Conservation (phyloP, 345 rosid species). For the Physaria fendleri region DNA sequence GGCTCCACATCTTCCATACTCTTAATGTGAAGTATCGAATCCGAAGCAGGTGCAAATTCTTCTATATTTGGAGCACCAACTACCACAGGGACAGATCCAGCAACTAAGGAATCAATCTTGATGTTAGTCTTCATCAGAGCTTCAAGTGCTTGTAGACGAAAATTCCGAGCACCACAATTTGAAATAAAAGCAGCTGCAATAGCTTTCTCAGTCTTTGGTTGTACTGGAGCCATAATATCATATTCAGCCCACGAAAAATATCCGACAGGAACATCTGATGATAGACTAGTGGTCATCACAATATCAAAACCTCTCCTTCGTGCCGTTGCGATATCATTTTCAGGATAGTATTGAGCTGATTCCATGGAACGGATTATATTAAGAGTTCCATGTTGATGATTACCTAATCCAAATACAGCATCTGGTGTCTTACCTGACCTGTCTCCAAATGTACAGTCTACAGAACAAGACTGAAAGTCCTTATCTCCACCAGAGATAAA, state of each 20-base stretch:
- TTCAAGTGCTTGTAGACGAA: slow-evolving; percentile 80
- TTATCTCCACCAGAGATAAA: slow-evolving; percentile 48
- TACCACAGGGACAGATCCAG: slow-evolving; percentile 93
- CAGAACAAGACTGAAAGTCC: slow-evolving; percentile 64
- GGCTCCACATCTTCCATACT: slow-evolving; percentile 45
- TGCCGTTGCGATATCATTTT: slow-evolving; percentile 64
- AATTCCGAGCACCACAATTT: slow-evolving; percentile 85
- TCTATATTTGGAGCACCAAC: slow-evolving; percentile 89
- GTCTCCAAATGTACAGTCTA: slow-evolving; percentile 64
- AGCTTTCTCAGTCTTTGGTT: slow-evolving; percentile 76
- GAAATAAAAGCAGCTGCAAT: slow-evolving; percentile 97
- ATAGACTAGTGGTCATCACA: slow-evolving; percentile 94
- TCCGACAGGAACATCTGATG: slow-evolving; percentile 98
- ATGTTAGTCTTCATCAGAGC: slow-evolving; percentile 52
- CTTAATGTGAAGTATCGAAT: slow-evolving; percentile 66
- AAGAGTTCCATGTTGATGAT: slow-evolving; percentile 36
- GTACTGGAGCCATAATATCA: slow-evolving; percentile 86
- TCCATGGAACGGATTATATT: slow-evolving; percentile 85
- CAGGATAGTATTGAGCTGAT: slow-evolving; percentile 70
- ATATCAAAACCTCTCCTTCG: slow-evolving; percentile 80
- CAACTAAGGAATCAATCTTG: slow-evolving; percentile 80
- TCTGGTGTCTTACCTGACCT: slow-evolving; percentile 40
- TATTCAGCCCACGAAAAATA: slow-evolving; percentile 99
- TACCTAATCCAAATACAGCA: slow-evolving; percentile 58
- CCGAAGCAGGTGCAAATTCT: slow-evolving; percentile 72